phyloP scores from a whole-genome alignment of 1,284 basidiomycete genomes.

The Naganishia sp. region DNA sequence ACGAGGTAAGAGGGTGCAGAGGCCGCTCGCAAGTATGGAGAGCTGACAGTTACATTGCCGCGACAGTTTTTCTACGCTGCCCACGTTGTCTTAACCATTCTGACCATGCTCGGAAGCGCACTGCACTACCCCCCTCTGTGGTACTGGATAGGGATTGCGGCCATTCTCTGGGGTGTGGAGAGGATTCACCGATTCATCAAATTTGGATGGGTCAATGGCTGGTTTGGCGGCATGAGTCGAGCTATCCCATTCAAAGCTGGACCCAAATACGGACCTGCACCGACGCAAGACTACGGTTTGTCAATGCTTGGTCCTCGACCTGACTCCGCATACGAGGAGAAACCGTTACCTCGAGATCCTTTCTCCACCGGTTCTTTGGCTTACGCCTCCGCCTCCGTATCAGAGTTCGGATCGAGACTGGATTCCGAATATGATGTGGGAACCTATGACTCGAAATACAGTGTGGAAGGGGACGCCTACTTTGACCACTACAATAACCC shows the following conservation, averaged over 20 bases:
- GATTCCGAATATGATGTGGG: conserved; percentile 27
- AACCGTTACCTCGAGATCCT: conserved; percentile 18
- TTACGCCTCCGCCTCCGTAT: conserved; percentile 14
- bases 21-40: not conserved
- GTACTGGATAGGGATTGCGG: conserved; percentile 64
- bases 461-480: conserved; percentile 10
- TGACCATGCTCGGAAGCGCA: conserved; percentile 64
- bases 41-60: not conserved
- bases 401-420: conserved; percentile 13
- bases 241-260: conserved; percentile 28
- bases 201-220: conserved; percentile 68
- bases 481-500: conserved; percentile 16
- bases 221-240: conserved; percentile 42
- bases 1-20: conserved; percentile 58
- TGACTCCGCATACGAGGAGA: conserved; percentile 4
- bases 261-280: conserved; percentile 25
- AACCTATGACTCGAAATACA: conserved; percentile 25
- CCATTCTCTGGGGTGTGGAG: conserved; percentile 68
- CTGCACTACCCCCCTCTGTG: conserved; percentile 69
- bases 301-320: not conserved
- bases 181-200: conserved; percentile 63
- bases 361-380: conserved; percentile 20
- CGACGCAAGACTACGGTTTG: conserved; percentile 20
- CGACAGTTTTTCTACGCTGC: conserved; percentile 65
- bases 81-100: conserved; percentile 67